These are phyloP conservation scores for Penicillium paradoxum DNA, from an alignment of 495 filamentous ascomycete genomes.

Conservation along the genomic window DNA sequence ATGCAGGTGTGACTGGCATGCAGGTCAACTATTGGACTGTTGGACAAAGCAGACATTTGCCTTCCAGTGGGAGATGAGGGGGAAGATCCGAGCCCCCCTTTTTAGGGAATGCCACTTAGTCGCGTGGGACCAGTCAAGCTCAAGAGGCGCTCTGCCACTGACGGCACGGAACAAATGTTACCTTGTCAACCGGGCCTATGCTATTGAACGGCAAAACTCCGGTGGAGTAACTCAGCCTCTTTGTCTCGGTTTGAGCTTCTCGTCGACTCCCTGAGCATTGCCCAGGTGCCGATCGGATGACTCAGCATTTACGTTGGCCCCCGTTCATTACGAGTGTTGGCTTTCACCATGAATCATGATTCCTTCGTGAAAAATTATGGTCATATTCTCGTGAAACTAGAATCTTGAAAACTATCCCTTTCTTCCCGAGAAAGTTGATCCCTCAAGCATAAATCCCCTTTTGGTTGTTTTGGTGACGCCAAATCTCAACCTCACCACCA, in stretches of 20 bases:
- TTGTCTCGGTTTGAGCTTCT: neutral
- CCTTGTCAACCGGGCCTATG: neutral
- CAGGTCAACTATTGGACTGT: slow-evolving; percentile 7
- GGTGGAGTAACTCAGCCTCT: slow-evolving; percentile 10
- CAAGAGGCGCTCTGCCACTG: slow-evolving; percentile 1
- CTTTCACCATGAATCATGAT: too few relatives aligned
- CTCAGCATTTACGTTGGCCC: neutral
- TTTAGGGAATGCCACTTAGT: neutral
- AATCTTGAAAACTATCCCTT: neutral
- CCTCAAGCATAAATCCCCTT: neutral
- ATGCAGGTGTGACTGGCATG: slow-evolving; percentile 14
- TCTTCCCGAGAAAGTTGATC: neutral
- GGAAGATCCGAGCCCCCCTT: slow-evolving; percentile 19
- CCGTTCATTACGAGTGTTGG: too few relatives aligned
- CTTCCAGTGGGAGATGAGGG: slow-evolving; percentile 8
- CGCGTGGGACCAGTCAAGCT: slow-evolving; percentile 6
- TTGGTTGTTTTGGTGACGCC: slow-evolving; percentile 34
- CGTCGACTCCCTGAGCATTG: too few relatives aligned
- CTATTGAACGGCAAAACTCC: slow-evolving; percentile 17
- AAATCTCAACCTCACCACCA: slow-evolving; percentile 91
- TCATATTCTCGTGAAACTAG: slow-evolving; percentile 55
- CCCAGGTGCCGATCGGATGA: neutral
- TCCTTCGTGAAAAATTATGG: slow-evolving; percentile 7
- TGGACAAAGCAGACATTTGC: slow-evolving; percentile 1
- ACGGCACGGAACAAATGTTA: slow-evolving; percentile 9